Evolutionary conservation across 257 asterid genomes (phyloP).

Genomic region (Fraxinus quadrangulata): DNA sequence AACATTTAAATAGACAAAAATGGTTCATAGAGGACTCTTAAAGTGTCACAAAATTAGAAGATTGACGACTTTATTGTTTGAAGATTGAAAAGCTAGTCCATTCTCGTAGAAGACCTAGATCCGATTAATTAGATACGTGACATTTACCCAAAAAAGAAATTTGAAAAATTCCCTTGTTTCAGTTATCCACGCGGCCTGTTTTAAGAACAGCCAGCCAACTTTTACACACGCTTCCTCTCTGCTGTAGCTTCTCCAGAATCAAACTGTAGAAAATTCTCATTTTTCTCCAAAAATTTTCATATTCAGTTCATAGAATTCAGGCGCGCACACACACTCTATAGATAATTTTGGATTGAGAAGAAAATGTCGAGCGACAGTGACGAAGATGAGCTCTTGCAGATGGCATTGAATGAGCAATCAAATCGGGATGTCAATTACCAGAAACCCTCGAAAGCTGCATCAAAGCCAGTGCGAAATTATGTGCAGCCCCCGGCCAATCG

Average conservation of each 20-base stretch:
- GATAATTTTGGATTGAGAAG: conserved; percentile 8
- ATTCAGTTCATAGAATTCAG: conserved; percentile 31
- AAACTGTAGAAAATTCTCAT: conserved; percentile 17
- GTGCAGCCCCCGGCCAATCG: conserved; percentile 73
- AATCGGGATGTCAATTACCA: conserved; percentile 70
- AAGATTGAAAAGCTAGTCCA: not conserved
- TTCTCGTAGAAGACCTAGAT: not conserved
- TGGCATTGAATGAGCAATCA: conserved; percentile 88
- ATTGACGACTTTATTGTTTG: not conserved
- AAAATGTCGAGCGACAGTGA: conserved; percentile 83
- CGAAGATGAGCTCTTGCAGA: conserved; percentile 94
- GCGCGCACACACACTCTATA: not conserved
- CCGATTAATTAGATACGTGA: not conserved
- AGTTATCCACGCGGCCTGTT: conserved; percentile 4
- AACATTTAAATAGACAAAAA: not conserved
- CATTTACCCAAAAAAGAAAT: not conserved
- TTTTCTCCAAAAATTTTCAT: conserved; percentile 20
- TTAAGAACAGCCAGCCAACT: not conserved
- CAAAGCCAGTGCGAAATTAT: conserved; percentile 74
- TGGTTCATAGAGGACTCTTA: not conserved
- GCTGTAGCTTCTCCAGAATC: conserved; percentile 26
- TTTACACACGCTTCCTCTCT: conserved; percentile 16
- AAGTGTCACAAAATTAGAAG: not conserved
- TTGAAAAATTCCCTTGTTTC: not conserved
- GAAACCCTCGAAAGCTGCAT: conserved; percentile 50